Base-by-base conservation (phyloP, 2,329 filamentous ascomycete species). In the Calonectria pseudoreteaudii region DNA sequence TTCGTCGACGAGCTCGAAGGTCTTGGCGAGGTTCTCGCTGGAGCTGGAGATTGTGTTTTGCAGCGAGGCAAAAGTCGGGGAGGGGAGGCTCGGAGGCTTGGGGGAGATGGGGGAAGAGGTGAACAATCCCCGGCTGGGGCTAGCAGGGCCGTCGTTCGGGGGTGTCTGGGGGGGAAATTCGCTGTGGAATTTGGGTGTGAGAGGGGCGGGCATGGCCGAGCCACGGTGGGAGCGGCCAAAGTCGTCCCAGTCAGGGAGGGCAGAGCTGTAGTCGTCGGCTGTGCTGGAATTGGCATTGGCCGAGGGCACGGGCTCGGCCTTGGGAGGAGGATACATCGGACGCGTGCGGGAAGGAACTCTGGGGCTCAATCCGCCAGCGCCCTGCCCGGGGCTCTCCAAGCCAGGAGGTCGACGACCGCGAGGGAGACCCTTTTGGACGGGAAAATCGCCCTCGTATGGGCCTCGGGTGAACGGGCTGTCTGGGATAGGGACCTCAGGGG, bases 161-260 rank as follows among this genome's bases (percentile, higher is more conserved):
- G 80, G 76, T 50, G 16, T 74, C 10, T 68, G 60, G 23, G 74
- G 41, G 67, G 74, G 60, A n/a, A 36, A 23, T 13, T 80, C 73
- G 11, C 66, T 26, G 41, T 69, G 72, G 49, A 81, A 76, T 34
- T 34, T 34, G 4, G 83, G 82, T 1, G 81, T 81, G 9, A 85
- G 81, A 20, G 84, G 84, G 18, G 83, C 78, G 0, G 83, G 82
- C 34, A 86, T 79, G 20, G 84, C 84, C 0, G 84, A 85, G 38
- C 78, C 78, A 62, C 84, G 82, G 1, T 80, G 77, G 1, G 75
- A 74, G 3, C 75, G 74, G 62, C 82, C 80, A 50, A 84, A 80
- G 56, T 80, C 76, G 20, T 77, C 76, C 81, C 82, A 83, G 65
- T 77, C 79, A 9, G 81, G 80, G 3, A 78, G 73, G 5, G 75